phyloP scores from a whole-genome alignment of 306 rosid genomes.

The Cucumis melo region DNA sequence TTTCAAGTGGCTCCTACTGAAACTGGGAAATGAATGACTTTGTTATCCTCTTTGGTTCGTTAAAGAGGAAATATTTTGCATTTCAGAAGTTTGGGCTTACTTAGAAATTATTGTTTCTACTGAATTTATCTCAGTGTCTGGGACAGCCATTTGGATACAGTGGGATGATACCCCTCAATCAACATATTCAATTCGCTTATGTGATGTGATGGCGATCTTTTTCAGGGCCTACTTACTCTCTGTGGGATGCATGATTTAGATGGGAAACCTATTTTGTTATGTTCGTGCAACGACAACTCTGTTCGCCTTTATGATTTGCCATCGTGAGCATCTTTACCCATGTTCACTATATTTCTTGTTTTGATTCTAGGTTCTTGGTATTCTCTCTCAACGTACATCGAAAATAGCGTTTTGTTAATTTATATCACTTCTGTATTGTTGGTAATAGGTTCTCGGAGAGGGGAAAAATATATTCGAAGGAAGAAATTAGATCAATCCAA shows the following conservation, averaged over 20 bases:
- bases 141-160: background rate
- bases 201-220: background rate
- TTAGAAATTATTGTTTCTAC: background rate
- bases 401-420: background rate
- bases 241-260: conserved; percentile 88
- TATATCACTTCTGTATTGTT: background rate
- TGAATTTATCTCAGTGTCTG: background rate
- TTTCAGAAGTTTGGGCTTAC: background rate
- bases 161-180: background rate
- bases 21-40: background rate
- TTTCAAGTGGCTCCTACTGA: background rate
- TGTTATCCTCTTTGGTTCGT: background rate
- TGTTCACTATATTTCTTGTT: background rate
- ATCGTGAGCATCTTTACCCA: conserved; percentile 52
- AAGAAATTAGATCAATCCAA: conserved; percentile 76
- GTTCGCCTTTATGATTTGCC: conserved; percentile 89
- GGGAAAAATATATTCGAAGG: conserved; percentile 60
- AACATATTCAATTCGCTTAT: background rate
- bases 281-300: conserved; percentile 80
- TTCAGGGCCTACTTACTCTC: conserved; percentile 73
- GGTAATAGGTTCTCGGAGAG: conserved; percentile 67
- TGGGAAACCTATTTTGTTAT: conserved; percentile 73
- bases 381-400: background rate
- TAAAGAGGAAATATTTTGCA: background rate
- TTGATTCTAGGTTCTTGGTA: background rate